Base-by-base conservation (phyloP, 1,284 basidiomycete genomes). In the Puccinia horiana region DNA sequence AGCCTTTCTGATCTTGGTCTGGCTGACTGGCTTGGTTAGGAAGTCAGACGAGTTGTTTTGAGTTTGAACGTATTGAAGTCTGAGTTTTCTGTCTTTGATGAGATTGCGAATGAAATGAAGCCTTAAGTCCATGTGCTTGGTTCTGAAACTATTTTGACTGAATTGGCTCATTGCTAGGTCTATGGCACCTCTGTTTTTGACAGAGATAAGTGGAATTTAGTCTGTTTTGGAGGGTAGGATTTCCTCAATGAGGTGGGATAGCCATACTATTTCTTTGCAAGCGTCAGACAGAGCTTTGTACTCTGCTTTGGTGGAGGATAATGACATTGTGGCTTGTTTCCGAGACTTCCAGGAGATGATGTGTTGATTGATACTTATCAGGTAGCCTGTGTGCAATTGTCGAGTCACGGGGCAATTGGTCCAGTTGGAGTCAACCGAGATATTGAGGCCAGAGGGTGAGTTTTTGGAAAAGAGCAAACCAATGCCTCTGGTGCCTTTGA, bases 281-380 rank as follows among this genome's bases (percentile, higher is more conserved):
- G 47, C 29, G 40, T 80, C 49, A 3, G 47, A 44, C 1, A 80
- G 35, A 2, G 67, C 47, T 32, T 69, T 80, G 35, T 80, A 80
- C 42, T 77, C 76, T 0, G 56, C 76, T 11, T 72, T 35, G 42
- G 69, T 12, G 5, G 69, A 16, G 14, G 69, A 72, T 9, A 72
- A 32, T 2, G 37, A 40, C 8, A 72, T 35, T 8, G 47, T 47
- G 6, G 35, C 18, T 72, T 72, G 69, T 44, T 47, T 35, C 16
- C 11, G 2, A 12, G 35, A 40, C 42, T 72, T 37, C 69, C 69
- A 72, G 6, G 26, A 37, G 26, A 72, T 26, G 12, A 44, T 12
- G 29, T 47, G 40, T 8, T n/a, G 9, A n/a, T 35, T 37, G 26
- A 42, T 4, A 23, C 11, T 72, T 16, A 44, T 32, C 12, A 44